Evolutionary conservation across 257 asterid species (phyloP), one percentile per base, ranked within the genome.

Genomic region (Rhazya stricta): DNA sequence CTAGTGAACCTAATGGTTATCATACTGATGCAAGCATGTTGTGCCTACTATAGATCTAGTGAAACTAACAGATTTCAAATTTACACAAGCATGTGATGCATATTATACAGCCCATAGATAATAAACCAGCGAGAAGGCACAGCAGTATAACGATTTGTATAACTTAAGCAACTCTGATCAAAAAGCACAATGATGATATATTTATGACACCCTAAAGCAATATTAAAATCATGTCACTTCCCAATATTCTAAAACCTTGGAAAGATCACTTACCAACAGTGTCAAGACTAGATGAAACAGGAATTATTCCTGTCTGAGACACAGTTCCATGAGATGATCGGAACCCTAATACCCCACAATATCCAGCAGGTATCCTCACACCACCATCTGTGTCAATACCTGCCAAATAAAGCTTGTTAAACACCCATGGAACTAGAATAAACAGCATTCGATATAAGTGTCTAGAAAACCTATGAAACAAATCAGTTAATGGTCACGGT

Each of bases 331-430:
- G 84, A 72, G 99, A 92, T 13, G 99, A 94, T 69, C 97, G 92
- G 85, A 92, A 95, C 57, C 99, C 98, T 54, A 92, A 80, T 53
- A 91, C 56, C 19, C 98, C 98, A 88, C 99, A 95, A 77, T 91
- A 87, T 78, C 86, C 98, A 73, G 98, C 98, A 69, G 99, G 98
- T 77, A 91, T 75, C 71, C 97, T 82, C 88, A 93, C 98, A 75
- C 97, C 99, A 77, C 98, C 99, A 86, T 84, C 94, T 63, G 94
- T 88, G 85, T 95, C 99, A 56, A 87, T 81, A 81, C 99, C 99
- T 95, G 94, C 77, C 79, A 81, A 66, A 80, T 42, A 45, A 58
- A 67, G 68, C 65, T 77, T 66, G 84, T 81, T 74, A 79, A 71
- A 46, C 25, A 81, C 72, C 74, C 51, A 65, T 2, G 2, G 67